Conservation (phyloP, 2,329 filamentous ascomycete genomes). For the Leptodontidium sp. region DNA sequence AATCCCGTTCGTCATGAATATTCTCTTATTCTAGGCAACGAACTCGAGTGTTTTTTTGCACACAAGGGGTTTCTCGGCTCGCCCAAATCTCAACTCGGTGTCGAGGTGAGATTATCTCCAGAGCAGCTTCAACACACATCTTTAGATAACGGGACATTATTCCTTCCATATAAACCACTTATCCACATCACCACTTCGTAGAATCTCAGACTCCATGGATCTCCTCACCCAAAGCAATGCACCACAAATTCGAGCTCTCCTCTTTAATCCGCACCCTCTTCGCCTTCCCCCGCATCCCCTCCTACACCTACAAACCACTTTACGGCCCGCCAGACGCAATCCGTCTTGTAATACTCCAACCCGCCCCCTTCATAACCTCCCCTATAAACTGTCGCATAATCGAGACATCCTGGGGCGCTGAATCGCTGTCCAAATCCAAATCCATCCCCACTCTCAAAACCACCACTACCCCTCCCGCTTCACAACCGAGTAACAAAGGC, state of each 20-base stretch:
- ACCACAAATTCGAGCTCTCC: constrained; percentile 30
- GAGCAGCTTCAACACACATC: too few species aligned
- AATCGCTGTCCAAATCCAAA: background rate
- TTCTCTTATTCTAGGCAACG: too few species aligned
- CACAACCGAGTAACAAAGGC: background rate
- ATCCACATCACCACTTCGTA: too few species aligned
- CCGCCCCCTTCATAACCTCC: constrained; percentile 25
- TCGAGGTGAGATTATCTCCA: background rate
- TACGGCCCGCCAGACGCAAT: constrained; percentile 13
- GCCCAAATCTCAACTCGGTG: background rate
- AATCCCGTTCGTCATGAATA: too few species aligned
- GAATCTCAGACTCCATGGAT: background rate
- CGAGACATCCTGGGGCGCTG: constrained; percentile 18
- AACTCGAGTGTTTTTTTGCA: background rate
- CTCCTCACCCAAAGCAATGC: constrained; percentile 13
- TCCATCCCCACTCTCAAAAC: background rate
- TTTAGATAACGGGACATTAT: too few species aligned
- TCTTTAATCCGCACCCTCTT: constrained; percentile 25
- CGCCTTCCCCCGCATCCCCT: constrained; percentile 24
- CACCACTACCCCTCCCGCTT: background rate
- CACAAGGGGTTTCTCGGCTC: background rate
- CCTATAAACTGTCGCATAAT: constrained; percentile 28
- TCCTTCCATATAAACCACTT: too few species aligned
- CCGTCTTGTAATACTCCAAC: constrained; percentile 22
- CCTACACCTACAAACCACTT: constrained; percentile 24